phyloP scores from a whole-genome alignment of 164 flowering plant genomes.

The Warburgia ugandensis region DNA sequence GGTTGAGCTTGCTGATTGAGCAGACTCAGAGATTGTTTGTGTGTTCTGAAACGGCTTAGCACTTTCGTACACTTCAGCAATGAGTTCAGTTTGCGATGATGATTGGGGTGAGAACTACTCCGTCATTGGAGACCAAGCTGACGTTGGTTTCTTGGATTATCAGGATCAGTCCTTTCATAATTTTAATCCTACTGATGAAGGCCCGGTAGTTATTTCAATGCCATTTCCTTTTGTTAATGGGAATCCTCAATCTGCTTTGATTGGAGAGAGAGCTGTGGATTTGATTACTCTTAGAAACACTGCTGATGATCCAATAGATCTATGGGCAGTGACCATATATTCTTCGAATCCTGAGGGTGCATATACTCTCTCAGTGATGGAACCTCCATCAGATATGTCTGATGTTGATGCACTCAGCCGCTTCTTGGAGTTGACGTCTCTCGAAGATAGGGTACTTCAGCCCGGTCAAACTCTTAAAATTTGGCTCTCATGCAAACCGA shows the following conservation, averaged over 20 bases:
- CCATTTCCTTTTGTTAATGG: constrained; percentile 60
- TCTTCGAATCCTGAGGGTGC: constrained; percentile 64
- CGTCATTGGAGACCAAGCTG: constrained; percentile 67
- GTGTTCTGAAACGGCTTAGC: too few species aligned
- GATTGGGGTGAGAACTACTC: constrained; percentile 38
- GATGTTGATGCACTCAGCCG: constrained; percentile 24
- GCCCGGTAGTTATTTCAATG: constrained; percentile 51
- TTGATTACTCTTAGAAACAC: constrained; percentile 56
- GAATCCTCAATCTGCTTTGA: constrained; percentile 54
- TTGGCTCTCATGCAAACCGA: constrained; percentile 87
- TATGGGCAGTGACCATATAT: constrained; percentile 57
- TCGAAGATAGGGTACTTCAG: constrained; percentile 72
- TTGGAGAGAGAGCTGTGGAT: constrained; percentile 46
- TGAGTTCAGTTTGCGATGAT: constrained; percentile 1
- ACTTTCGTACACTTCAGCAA: too few species aligned
- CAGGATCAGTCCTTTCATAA: constrained; percentile 43
- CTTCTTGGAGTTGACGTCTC: constrained; percentile 37
- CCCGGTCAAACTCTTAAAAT: constrained; percentile 51
- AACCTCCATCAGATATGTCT: constrained; percentile 57
- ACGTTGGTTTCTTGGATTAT: constrained; percentile 63
- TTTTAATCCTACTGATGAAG: constrained; percentile 50
- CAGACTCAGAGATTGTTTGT: too few species aligned
- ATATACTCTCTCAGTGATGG: constrained; percentile 59
- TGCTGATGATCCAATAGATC: constrained; percentile 52
- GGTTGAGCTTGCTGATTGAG: too few species aligned